Percentiles rank a stretch among this genome's conserved stretches.
Evolutionary conservation across 2,329 filamentous ascomycete species (phyloP).

Genomic region (Paramyrothecium roridum): DNA sequence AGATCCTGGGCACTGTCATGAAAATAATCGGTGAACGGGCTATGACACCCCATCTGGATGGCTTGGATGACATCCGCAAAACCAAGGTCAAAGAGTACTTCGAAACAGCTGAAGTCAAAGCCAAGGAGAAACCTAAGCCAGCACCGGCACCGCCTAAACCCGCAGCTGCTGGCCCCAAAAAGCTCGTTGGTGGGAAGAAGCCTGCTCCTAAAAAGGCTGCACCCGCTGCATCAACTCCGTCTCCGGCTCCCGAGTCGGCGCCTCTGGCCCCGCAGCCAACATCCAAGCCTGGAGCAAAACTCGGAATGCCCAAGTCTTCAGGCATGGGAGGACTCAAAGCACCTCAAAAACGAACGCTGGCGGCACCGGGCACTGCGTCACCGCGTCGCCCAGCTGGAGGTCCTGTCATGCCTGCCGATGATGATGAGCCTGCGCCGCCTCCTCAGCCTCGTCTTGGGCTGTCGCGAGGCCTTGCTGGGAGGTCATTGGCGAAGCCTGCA

Average conservation of each 20-base stretch:
- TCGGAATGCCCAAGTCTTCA: conserved; percentile 52
- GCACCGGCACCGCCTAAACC: conserved; percentile 54
- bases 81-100: conserved; percentile 93
- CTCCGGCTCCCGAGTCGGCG: conserved; percentile 43
- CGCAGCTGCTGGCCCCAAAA: conserved; percentile 47
- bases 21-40: conserved; percentile 96
- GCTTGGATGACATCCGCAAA: conserved; percentile 92
- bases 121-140: conserved; percentile 74
- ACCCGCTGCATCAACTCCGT: conserved; percentile 32
- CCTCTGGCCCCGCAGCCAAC: conserved; percentile 58
- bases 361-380: conserved; percentile 46
- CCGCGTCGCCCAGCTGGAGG: conserved; percentile 49
- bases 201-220: conserved; percentile 40
- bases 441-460: conserved; percentile 62
- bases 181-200: conserved; percentile 38
- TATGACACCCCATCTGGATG: conserved; percentile 90
- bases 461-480: conserved; percentile 77
- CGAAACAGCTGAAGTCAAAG: conserved; percentile 54
- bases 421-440: conserved; percentile 59
- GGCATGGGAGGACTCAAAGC: conserved; percentile 57
- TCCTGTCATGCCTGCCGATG: conserved; percentile 43
- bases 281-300: conserved; percentile 49
- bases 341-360: conserved; percentile 53
- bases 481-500: conserved; percentile 76
- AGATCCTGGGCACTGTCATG: conserved; percentile 92